Evolutionary conservation across 2,329 filamentous ascomycete species (phyloP).

Genomic region (Paecilomyces niveus): DNA sequence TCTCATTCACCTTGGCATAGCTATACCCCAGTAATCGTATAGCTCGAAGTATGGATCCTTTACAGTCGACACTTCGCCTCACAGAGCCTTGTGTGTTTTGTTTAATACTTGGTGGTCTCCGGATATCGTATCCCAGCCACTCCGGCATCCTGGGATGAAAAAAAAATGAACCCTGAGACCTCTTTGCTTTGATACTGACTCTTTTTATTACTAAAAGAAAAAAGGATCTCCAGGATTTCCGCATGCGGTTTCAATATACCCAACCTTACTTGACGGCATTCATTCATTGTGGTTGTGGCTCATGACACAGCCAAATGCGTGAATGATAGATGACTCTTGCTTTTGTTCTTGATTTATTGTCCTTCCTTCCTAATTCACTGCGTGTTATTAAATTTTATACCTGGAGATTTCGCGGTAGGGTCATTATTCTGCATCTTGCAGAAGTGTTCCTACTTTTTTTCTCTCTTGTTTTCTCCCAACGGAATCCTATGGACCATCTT

Average conservation of each 20-base stretch:
- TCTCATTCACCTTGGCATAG: neutral
- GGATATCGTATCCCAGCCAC: neutral
- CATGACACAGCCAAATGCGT: neutral
- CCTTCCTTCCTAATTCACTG: neutral
- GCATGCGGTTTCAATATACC: neutral
- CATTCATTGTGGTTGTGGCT: neutral
- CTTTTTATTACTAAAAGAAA: neutral
- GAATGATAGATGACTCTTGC: neutral
- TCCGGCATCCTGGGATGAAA: neutral
- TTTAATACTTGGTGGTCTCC: neutral
- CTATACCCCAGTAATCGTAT: neutral
- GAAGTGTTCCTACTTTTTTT: neutral
- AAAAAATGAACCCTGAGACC: neutral
- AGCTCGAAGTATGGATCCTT: neutral
- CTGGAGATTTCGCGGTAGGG: neutral
- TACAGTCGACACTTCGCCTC: neutral
- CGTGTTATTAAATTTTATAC: neutral
- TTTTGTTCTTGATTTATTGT: neutral
- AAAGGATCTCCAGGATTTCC: neutral
- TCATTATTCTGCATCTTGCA: neutral
- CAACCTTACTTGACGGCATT: neutral
- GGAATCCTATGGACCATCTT: neutral
- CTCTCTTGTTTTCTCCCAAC: neutral
- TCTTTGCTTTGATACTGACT: neutral
- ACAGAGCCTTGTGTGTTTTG: neutral